Conservation (phyloP, 1,284 basidiomycete species). For the Rhodotorula sp. region DNA sequence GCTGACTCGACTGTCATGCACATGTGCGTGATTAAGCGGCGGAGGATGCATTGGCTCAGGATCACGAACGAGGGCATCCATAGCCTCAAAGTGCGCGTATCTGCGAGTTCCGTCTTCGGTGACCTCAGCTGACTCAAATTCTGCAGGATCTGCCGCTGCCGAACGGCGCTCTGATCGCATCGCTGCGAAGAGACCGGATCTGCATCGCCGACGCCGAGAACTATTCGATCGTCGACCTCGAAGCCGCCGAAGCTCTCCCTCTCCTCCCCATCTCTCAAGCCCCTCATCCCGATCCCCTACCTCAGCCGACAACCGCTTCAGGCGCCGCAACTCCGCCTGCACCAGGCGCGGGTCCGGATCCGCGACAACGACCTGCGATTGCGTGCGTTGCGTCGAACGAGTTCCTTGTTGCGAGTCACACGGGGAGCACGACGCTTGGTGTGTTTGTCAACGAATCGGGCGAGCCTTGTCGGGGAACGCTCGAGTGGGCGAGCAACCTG, state of each 20-base stretch:
- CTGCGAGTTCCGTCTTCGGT: background rate
- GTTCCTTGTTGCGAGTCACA: slow-evolving; percentile 57
- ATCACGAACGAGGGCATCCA: slow-evolving; percentile 60
- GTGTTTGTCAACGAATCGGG: slow-evolving; percentile 78
- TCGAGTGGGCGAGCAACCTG: slow-evolving; percentile 79
- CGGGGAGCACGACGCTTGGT: slow-evolving; percentile 61
- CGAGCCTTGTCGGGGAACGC: slow-evolving; percentile 81
- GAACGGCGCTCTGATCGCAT: slow-evolving; percentile 60
- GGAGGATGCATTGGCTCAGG: slow-evolving; percentile 65
- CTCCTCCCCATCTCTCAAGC: slow-evolving; percentile 73
- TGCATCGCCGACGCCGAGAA: slow-evolving; percentile 69
- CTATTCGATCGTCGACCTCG: slow-evolving; percentile 76
- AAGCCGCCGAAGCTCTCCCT: slow-evolving; percentile 63
- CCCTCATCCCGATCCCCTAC: slow-evolving; percentile 12
- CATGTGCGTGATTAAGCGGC: slow-evolving; percentile 73
- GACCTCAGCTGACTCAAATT: background rate
- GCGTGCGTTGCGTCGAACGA: slow-evolving; percentile 71
- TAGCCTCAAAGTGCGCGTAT: slow-evolving; percentile 59
- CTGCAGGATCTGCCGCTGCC: slow-evolving; percentile 72
- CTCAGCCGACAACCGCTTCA: background rate
- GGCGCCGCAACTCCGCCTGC: slow-evolving; percentile 8
- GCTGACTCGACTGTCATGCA: slow-evolving; percentile 64
- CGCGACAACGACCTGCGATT: slow-evolving; percentile 65
- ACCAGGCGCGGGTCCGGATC: slow-evolving; percentile 43
- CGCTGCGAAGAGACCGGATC: slow-evolving; percentile 64